These are phyloP conservation scores for Vitis cinerea DNA, from an alignment of 164 flowering plant species.

Conservation along the genomic window DNA sequence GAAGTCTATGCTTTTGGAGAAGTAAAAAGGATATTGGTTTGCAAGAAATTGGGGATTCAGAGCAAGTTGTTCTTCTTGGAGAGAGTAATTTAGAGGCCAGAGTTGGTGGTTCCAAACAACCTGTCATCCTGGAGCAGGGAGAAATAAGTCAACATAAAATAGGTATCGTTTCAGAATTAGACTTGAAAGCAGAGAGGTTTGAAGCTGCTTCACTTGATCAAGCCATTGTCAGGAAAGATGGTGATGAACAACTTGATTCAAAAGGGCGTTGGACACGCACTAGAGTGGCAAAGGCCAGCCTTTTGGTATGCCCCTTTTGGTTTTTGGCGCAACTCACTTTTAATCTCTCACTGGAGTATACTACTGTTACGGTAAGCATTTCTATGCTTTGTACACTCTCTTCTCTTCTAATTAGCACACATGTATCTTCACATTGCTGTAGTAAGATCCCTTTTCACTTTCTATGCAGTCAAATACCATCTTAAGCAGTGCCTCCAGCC, in stretches of 20 bases:
- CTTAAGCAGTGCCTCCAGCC: conserved; percentile 89
- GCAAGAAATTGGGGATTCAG: conserved; percentile 38
- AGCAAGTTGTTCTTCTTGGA: conserved; percentile 64
- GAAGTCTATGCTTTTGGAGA: conserved; percentile 45
- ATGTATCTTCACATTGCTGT: background rate
- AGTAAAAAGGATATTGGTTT: conserved; percentile 17
- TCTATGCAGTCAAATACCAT: conserved; percentile 86
- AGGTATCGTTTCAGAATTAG: conserved; percentile 10
- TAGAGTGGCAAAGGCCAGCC: conserved; percentile 77
- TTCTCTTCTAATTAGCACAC: background rate
- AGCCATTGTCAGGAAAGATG: conserved; percentile 17
- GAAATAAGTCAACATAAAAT: conserved; percentile 14
- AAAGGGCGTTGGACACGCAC: conserved; percentile 93
- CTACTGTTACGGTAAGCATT: conserved; percentile 85
- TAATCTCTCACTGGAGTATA: conserved; percentile 90
- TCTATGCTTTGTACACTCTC: background rate
- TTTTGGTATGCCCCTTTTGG: conserved; percentile 90
- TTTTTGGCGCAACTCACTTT: conserved; percentile 88
- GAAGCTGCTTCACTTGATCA: conserved; percentile 18
- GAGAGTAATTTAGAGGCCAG: conserved; percentile 20
- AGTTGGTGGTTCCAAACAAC: conserved; percentile 15
- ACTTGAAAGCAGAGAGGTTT: conserved; percentile 11
- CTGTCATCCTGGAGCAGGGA: conserved; percentile 17
- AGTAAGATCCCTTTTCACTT: conserved; percentile 11
- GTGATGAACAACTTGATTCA: conserved; percentile 42